Conservation (phyloP, 176 grass and related monocot genomes). For the Urochloa ruziziensis region DNA sequence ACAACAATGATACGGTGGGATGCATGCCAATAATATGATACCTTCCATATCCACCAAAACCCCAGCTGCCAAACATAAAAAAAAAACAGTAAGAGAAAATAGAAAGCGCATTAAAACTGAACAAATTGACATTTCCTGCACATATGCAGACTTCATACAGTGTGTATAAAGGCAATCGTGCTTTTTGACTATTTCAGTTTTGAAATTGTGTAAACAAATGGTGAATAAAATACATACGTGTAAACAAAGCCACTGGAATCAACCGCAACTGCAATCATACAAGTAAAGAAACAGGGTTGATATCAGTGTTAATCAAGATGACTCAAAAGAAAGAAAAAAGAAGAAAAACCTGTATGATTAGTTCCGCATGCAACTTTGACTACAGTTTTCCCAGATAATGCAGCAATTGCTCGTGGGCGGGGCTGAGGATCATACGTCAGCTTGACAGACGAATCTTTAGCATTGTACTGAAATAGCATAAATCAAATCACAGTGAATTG, state of each 20-base stretch:
- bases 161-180: conserved; percentile 16
- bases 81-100: neutral
- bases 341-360: conserved; percentile 90
- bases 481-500: conserved; percentile 24
- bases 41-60: conserved; percentile 98
- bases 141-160: conserved; percentile 18
- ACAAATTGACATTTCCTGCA: conserved; percentile 13
- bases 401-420: conserved; percentile 71
- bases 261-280: conserved; percentile 80
- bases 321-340: conserved; percentile 11
- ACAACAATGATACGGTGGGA: neutral
- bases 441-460: conserved; percentile 82
- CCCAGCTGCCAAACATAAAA: conserved; percentile 69
- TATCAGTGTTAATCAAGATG: conserved; percentile 17
- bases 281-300: conserved; percentile 30
- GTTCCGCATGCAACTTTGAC: conserved; percentile 95
- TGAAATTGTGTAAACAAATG: conserved; percentile 6
- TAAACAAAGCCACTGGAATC: conserved; percentile 99
- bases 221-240: conserved; percentile 69
- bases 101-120: conserved; percentile 23
- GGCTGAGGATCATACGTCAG: conserved; percentile 90
- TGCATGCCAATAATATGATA: conserved; percentile 22
- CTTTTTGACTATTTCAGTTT: neutral
- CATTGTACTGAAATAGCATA: conserved; percentile 78
- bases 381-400: conserved; percentile 81